Conservation (phyloP, 805 yeast species). For the Lipomyces sp. region DNA sequence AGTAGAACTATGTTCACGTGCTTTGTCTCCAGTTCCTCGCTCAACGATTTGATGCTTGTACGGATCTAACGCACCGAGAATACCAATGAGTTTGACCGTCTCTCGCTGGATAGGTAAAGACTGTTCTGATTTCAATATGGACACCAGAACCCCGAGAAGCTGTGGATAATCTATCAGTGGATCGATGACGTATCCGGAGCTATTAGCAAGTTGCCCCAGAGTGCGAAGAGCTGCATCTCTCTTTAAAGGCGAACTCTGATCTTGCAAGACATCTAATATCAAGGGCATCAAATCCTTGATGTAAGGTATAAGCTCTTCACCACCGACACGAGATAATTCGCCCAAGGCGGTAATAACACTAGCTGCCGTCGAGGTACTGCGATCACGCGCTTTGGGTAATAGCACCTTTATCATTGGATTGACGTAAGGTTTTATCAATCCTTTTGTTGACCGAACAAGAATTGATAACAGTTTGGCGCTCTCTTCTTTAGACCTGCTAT, state of each 20-base stretch:
- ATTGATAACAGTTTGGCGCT: slow-evolving; percentile 76
- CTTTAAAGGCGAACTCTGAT: slow-evolving; percentile 85
- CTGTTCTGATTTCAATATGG: slow-evolving; percentile 79
- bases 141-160: slow-evolving; percentile 76
- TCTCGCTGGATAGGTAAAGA: slow-evolving; percentile 79
- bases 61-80: slow-evolving; percentile 95
- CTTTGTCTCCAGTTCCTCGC: slow-evolving; percentile 55
- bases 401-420: slow-evolving; percentile 87
- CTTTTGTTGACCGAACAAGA: slow-evolving; percentile 75
- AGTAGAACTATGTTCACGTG: slow-evolving; percentile 78
- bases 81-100: slow-evolving; percentile 86
- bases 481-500: slow-evolving; percentile 80
- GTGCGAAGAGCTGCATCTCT: slow-evolving; percentile 89
- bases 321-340: slow-evolving; percentile 84
- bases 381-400: slow-evolving; percentile 72
- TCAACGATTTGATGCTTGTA: slow-evolving; percentile 93
- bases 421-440: slow-evolving; percentile 86
- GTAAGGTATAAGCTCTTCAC: slow-evolving; percentile 77
- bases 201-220: slow-evolving; percentile 83
- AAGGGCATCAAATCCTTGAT: slow-evolving; percentile 82
- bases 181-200: slow-evolving; percentile 93
- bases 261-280: slow-evolving; percentile 84
- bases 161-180: slow-evolving; percentile 93
- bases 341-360: slow-evolving; percentile 87
- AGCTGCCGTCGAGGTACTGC: slow-evolving; percentile 80